phyloP scores from a whole-genome alignment of 116 monocot species.

The Thalassia testudinum region DNA sequence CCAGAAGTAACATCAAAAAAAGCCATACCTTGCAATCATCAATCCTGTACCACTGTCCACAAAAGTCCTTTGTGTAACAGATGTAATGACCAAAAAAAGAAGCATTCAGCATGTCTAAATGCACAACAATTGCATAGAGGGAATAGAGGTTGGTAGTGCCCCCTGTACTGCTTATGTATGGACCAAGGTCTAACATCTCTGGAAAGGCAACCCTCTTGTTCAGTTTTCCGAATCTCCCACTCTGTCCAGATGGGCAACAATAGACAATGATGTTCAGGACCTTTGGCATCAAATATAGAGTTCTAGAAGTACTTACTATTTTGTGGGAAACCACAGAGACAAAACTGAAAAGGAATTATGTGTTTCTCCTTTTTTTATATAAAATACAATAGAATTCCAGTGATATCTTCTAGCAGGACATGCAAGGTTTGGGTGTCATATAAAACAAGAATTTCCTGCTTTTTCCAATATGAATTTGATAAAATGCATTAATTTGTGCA shows the following conservation, averaged over 20 bases:
- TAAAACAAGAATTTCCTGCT: too few relatives aligned
- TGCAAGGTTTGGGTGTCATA: too few relatives aligned
- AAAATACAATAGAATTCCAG: too few relatives aligned
- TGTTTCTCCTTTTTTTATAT: too few relatives aligned
- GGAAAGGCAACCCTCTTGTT: conserved; percentile 91
- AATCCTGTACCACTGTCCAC: conserved; percentile 58
- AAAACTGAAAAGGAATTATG: background rate
- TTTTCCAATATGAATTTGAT: too few relatives aligned
- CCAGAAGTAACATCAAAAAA: background rate
- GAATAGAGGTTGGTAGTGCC: conserved; percentile 50
- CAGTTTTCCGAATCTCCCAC: conserved; percentile 87
- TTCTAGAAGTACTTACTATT: too few relatives aligned
- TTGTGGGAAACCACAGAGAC: background rate
- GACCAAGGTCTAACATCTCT: conserved; percentile 51
- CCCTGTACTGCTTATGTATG: conserved; percentile 59
- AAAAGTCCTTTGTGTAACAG: conserved; percentile 69
- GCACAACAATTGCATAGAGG: conserved; percentile 92
- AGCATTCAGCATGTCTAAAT: conserved; percentile 93
- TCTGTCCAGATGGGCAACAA: conserved; percentile 22
- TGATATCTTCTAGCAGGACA: too few relatives aligned
- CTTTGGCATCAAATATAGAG: background rate
- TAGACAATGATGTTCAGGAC: background rate
- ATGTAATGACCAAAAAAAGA: conserved; percentile 96
- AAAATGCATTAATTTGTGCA: too few relatives aligned
- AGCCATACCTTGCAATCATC: conserved; percentile 77